A percentile compares a stretch with the other conserved stretches of the same genome.
These are phyloP conservation scores for Fusarium bactridioides DNA, from an alignment of 2,329 filamentous ascomycete genomes.

Conservation along the genomic window DNA sequence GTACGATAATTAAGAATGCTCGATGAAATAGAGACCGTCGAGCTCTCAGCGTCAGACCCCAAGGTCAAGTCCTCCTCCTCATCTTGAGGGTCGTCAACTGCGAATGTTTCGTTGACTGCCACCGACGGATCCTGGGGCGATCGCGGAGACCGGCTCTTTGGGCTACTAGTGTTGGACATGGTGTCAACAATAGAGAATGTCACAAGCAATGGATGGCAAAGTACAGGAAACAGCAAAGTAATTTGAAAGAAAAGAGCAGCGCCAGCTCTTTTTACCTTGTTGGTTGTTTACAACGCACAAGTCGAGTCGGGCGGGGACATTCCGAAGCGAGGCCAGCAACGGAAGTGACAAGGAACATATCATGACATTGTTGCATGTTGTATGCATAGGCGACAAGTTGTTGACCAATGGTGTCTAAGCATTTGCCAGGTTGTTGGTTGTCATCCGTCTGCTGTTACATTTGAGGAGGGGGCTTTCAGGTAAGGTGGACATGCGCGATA, in stretches of 20 bases:
- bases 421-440: not conserved
- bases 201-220: rapidly evolving
- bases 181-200: rapidly evolving
- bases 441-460: not conserved
- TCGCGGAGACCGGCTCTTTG: not conserved
- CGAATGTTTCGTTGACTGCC: not conserved
- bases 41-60: not conserved
- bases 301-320: not conserved
- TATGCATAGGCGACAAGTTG: not conserved
- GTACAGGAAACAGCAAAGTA: rapidly evolving
- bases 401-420: not conserved
- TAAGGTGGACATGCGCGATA: not conserved
- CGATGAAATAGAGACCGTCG: not conserved
- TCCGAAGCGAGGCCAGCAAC: not conserved
- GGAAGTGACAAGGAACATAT: not conserved
- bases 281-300: not conserved
- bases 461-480: not conserved
- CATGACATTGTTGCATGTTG: not conserved
- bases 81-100: not conserved
- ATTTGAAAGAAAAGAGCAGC: not conserved
- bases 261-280: rapidly evolving
- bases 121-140: not conserved
- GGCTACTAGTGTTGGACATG: not conserved
- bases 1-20: not conserved
- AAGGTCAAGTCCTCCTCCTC: not conserved